Percentiles rank a stretch among this genome's conserved stretches.
Conservation (phyloP, 768 basidiomycete genomes). For the Leccinum variicolor region DNA sequence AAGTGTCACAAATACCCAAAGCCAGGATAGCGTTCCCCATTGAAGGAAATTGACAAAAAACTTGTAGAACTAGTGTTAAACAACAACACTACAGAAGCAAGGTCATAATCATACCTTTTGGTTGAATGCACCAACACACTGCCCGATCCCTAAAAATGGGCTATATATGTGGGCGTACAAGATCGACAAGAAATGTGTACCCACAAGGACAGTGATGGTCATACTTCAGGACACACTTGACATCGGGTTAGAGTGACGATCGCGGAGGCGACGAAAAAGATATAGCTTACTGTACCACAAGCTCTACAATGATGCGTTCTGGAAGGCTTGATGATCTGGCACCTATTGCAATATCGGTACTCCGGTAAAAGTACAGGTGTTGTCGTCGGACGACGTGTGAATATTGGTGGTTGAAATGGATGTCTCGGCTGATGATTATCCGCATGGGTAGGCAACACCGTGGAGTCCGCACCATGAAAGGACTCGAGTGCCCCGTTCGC, state of each 20-base stretch:
- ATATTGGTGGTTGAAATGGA: constrained; percentile 12
- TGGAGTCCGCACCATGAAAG: constrained; percentile 2
- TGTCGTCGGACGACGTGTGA: constrained; percentile 33
- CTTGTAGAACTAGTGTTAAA: constrained; percentile 30
- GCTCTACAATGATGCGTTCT: constrained; percentile 76
- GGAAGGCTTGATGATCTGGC: constrained; percentile 68
- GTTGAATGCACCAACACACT: constrained; percentile 91
- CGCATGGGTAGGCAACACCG: constrained; percentile 10
- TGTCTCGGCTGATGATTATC: constrained; percentile 2
- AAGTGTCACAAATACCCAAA: constrained; percentile 63
- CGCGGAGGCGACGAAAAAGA: background rate
- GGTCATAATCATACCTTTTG: constrained; percentile 58
- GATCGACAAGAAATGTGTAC: constrained; percentile 22
- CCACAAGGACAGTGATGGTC: constrained; percentile 90
- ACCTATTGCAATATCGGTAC: constrained; percentile 62
- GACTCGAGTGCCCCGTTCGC: constrained; percentile 6
- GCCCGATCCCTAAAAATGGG: constrained; percentile 70
- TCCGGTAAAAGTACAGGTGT: constrained; percentile 55
- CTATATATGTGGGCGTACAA: background rate
- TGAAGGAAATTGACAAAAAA: constrained; percentile 83
- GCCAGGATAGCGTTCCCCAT: constrained; percentile 56
- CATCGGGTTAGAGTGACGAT: background rate
- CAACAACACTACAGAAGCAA: background rate
- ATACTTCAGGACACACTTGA: constrained; percentile 74
- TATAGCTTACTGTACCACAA: constrained; percentile 70